Conservation (phyloP, 805 yeast genomes). For the Sporopachydermia quercuum region DNA sequence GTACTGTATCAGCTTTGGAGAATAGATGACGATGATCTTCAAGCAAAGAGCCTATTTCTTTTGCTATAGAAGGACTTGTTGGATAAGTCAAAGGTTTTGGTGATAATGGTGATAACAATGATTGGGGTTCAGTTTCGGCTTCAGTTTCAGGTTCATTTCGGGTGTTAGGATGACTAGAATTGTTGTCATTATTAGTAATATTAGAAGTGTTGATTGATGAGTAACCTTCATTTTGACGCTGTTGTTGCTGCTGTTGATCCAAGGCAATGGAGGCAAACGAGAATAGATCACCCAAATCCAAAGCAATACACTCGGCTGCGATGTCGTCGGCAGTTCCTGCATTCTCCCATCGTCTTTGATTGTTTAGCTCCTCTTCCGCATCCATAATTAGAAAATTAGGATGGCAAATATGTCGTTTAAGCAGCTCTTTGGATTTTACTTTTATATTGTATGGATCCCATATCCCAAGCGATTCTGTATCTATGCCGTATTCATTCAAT, state of each 20-base stretch:
- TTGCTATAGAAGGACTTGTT: constrained; percentile 4
- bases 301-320: constrained; percentile 18
- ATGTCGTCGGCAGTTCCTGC: constrained; percentile 23
- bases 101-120: not conserved
- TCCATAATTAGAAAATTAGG: constrained; percentile 28
- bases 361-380: constrained; percentile 20
- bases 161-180: too few species aligned
- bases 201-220: too few species aligned
- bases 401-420: constrained; percentile 28
- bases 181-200: not conserved
- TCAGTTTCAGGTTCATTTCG: too few species aligned
- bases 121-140: too few species aligned
- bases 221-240: too few species aligned
- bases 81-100: too few species aligned
- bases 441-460: constrained; percentile 22
- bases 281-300: constrained; percentile 11
- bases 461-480: constrained; percentile 14
- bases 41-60: constrained; percentile 7
- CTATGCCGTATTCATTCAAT: constrained; percentile 9
- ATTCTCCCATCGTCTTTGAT: constrained; percentile 15
- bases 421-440: constrained; percentile 15
- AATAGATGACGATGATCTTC: constrained; percentile 8
- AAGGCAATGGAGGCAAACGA: too few species aligned
- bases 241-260: constrained; percentile 7
- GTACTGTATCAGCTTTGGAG: constrained; percentile 5